phyloP scores from a whole-genome alignment of 176 grass and related monocot species.

The Aegilops sharonensis region DNA sequence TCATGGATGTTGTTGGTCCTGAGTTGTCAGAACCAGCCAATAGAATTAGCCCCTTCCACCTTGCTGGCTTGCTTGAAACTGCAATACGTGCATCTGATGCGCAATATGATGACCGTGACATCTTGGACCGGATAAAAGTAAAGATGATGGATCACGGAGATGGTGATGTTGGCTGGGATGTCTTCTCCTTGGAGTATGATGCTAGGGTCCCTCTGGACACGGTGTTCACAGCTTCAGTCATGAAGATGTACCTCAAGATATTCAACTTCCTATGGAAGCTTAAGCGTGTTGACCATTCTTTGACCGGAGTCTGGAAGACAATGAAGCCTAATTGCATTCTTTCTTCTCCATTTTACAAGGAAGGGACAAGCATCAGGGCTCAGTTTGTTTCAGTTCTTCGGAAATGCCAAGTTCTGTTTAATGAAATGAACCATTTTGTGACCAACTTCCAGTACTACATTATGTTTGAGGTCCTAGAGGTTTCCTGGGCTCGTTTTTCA shows the following conservation, averaged over 20 bases:
- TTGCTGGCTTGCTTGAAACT: slow-evolving; percentile 82
- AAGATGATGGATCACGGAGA: slow-evolving; percentile 97
- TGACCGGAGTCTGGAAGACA: slow-evolving; percentile 86
- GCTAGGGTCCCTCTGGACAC: slow-evolving; percentile 80
- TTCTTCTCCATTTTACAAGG: slow-evolving; percentile 83
- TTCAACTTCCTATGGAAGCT: slow-evolving; percentile 97
- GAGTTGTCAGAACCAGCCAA: slow-evolving; percentile 95
- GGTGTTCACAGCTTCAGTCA: slow-evolving; percentile 84
- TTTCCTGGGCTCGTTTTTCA: slow-evolving; percentile 87
- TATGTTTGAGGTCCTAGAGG: slow-evolving; percentile 98
- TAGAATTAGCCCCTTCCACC: slow-evolving; percentile 91
- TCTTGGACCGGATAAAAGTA: slow-evolving; percentile 83
- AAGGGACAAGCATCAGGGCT: slow-evolving; percentile 51
- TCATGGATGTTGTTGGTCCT: slow-evolving; percentile 92
- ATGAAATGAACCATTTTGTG: slow-evolving; percentile 98
- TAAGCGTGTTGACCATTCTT: slow-evolving; percentile 80
- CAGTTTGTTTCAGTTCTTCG: slow-evolving; percentile 80
- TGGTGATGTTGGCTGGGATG: slow-evolving; percentile 91
- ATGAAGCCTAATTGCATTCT: slow-evolving; percentile 95
- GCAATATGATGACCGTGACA: slow-evolving; percentile 89
- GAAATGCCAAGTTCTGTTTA: slow-evolving; percentile 93
- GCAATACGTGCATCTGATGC: slow-evolving; percentile 88
- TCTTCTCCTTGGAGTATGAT: slow-evolving; percentile 96
- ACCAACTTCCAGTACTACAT: slow-evolving; percentile 97
- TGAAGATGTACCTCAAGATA: slow-evolving; percentile 93